phyloP scores from a whole-genome alignment of 2,329 filamentous ascomycete genomes.

The Blastomyces emzantsi region DNA sequence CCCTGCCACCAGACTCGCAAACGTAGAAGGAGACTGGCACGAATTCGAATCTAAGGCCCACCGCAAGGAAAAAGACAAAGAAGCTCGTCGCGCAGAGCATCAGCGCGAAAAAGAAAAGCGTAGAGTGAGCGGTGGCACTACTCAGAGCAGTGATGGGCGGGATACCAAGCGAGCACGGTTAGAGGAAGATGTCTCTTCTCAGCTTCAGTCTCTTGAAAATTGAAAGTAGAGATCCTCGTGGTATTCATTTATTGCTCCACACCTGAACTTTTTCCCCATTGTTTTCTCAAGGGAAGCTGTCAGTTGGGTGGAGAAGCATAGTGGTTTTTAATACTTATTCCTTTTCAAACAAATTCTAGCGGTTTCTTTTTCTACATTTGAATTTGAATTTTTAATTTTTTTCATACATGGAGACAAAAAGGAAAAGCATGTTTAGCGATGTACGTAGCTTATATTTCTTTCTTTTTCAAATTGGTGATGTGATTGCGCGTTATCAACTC shows the following conservation, averaged over 20 bases:
- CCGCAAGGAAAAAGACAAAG: constrained; percentile 70
- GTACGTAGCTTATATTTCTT: too few relatives aligned
- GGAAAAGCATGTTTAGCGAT: not conserved
- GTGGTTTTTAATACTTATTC: not conserved
- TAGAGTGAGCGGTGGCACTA: constrained; percentile 31
- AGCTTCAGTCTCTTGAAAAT: constrained; percentile 8
- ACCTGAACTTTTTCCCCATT: too few relatives aligned
- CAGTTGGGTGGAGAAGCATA: not conserved
- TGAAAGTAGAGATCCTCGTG: not conserved
- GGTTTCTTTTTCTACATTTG: not conserved
- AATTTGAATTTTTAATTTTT: too few relatives aligned
- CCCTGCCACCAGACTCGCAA: constrained; percentile 50
- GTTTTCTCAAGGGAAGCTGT: not conserved
- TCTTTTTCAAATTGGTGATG: too few relatives aligned
- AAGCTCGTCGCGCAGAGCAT: constrained; percentile 41
- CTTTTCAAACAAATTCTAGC: not conserved
- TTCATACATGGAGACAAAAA: not conserved
- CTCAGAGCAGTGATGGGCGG: constrained; percentile 27
- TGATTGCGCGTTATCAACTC: not conserved
- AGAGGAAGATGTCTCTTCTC: constrained; percentile 18
- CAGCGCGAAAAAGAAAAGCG: constrained; percentile 42
- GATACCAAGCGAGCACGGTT: constrained; percentile 33
- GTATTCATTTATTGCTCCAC: not conserved
- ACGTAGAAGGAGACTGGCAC: constrained; percentile 91
- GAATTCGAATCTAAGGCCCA: constrained; percentile 96